Conservation (phyloP, 2,329 filamentous ascomycete genomes). For the Penicillium janthinellum region DNA sequence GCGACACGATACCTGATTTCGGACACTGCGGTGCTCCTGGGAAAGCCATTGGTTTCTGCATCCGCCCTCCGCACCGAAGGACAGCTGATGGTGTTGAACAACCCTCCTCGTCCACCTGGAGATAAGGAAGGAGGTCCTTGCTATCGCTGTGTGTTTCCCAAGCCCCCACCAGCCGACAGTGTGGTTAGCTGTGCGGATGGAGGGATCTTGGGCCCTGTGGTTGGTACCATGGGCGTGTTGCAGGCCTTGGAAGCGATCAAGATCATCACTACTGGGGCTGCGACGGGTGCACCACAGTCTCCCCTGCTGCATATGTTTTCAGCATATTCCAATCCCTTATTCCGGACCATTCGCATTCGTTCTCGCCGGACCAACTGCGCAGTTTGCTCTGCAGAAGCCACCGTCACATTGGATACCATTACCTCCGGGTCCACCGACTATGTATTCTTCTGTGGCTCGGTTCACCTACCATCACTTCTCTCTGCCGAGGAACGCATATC, state of each 20-base stretch:
- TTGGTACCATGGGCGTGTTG: conserved; percentile 88
- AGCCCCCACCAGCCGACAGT: conserved; percentile 78
- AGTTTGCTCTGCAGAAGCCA: conserved; percentile 68
- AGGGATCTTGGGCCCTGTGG: conserved; percentile 87
- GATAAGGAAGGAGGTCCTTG: conserved; percentile 71
- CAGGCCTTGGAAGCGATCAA: conserved; percentile 90
- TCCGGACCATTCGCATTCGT: conserved; percentile 75
- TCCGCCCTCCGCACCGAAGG: conserved; percentile 87
- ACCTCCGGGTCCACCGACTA: conserved; percentile 74
- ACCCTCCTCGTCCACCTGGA: conserved; percentile 66
- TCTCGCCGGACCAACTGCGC: conserved; percentile 70
- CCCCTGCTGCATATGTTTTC: conserved; percentile 48
- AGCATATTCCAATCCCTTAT: conserved; percentile 51
- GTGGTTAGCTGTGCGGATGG: conserved; percentile 89
- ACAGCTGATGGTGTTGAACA: conserved; percentile 85
- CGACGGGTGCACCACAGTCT: conserved; percentile 26
- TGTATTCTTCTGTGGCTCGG: conserved; percentile 77
- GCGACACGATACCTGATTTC: conserved; percentile 90
- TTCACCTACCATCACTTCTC: conserved; percentile 59
- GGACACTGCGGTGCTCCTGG: conserved; percentile 78
- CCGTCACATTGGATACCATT: conserved; percentile 65
- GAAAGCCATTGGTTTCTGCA: conserved; percentile 81
- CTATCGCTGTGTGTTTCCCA: conserved; percentile 91
- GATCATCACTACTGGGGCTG: conserved; percentile 58
- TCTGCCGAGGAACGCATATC: conserved; percentile 67